These are phyloP conservation scores for Dryas drummondii DNA, from an alignment of 306 rosid species.

Conservation along the genomic window DNA sequence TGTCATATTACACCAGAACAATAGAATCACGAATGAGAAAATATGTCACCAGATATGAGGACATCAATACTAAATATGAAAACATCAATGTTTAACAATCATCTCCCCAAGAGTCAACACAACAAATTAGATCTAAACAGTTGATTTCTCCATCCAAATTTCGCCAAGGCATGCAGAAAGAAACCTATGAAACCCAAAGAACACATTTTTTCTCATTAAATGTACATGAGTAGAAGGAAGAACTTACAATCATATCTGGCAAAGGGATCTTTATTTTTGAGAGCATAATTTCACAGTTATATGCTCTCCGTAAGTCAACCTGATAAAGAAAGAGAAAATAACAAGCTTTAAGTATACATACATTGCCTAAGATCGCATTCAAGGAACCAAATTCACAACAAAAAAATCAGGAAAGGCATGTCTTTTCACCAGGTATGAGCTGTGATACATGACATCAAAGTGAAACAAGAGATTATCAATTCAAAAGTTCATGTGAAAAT, in stretches of 20 bases:
- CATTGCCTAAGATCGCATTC: neutral
- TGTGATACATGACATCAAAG: neutral
- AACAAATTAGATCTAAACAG: neutral
- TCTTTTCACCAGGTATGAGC: neutral
- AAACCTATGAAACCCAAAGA: neutral
- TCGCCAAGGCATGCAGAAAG: neutral
- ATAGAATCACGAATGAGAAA: neutral
- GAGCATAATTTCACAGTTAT: slow-evolving; percentile 64
- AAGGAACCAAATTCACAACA: neutral
- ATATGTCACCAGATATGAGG: neutral
- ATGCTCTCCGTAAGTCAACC: slow-evolving; percentile 65
- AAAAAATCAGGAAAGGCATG: neutral
- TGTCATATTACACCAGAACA: neutral
- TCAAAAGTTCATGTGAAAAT: neutral
- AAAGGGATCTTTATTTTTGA: slow-evolving; percentile 58
- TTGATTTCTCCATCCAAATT: slow-evolving; percentile 4
- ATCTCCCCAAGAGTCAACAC: neutral
- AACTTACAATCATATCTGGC: slow-evolving; percentile 62
- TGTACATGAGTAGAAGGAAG: slow-evolving; percentile 1
- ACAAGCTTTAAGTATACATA: neutral
- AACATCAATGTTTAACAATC: neutral
- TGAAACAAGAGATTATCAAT: neutral
- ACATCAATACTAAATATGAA: neutral
- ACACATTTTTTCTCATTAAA: neutral
- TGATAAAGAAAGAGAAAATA: slow-evolving; percentile 30